phyloP scores from a whole-genome alignment of 1,284 basidiomycete genomes.

The Melanopsichium pennsylvanicum region DNA sequence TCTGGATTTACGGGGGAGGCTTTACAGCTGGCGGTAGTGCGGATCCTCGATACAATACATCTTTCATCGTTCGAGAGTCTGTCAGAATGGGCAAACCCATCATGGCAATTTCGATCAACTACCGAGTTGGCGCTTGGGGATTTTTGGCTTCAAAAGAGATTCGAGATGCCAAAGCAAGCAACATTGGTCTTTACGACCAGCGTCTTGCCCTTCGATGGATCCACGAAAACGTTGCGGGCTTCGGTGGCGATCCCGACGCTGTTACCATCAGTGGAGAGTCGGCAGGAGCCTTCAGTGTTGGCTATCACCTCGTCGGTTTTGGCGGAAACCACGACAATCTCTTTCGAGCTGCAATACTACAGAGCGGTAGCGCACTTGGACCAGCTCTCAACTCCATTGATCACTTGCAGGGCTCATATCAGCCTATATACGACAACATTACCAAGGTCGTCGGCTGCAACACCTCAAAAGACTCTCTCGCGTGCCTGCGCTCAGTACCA shows the following conservation, averaged over 20 bases:
- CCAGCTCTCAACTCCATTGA: too few relatives aligned
- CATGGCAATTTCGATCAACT: conserved; percentile 33
- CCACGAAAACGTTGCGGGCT: conserved; percentile 35
- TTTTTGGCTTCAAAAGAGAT: conserved; percentile 16
- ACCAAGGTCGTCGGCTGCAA: too few relatives aligned
- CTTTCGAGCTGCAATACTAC: conserved; percentile 6
- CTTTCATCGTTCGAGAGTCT: conserved; percentile 31
- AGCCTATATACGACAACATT: too few relatives aligned
- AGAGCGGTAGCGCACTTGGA: too few relatives aligned
- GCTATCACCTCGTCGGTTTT: conserved; percentile 26
- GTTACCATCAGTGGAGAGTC: conserved; percentile 46
- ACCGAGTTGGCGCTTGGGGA: conserved; percentile 14
- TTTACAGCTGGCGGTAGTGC: conserved; percentile 25
- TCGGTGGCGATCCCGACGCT: conserved; percentile 40
- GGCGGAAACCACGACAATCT: conserved; percentile 20
- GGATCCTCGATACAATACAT: conserved; percentile 27
- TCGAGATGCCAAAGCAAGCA: conserved; percentile 5
- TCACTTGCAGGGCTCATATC: too few relatives aligned
- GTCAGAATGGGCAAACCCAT: conserved; percentile 28
- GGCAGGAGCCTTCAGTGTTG: conserved; percentile 38
- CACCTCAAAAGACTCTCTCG: too few relatives aligned
- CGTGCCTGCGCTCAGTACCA: too few relatives aligned
- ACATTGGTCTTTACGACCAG: conserved; percentile 45
- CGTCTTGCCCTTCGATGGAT: conserved; percentile 47
- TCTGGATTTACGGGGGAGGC: conserved; percentile 39